Evolutionary conservation across 495 filamentous ascomycete species (phyloP).

Genomic region (Talaromyces stipitatus): DNA sequence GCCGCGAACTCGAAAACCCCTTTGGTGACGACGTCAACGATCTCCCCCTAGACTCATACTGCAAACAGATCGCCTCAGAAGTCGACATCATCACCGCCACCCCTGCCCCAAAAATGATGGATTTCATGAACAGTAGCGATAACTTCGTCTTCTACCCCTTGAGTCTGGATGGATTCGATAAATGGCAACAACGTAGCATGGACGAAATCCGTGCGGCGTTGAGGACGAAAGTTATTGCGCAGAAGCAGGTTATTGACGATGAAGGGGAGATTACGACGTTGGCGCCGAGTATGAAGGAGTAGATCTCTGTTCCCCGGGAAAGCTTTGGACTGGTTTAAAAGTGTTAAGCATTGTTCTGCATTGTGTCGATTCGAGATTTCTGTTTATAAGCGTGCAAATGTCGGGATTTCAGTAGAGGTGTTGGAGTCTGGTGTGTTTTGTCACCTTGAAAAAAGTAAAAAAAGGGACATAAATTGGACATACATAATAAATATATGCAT

Average conservation of each 20-base stretch:
- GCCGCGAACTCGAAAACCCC: slow-evolving; percentile 82
- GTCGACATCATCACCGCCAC: slow-evolving; percentile 63
- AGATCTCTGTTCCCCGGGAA: too few relatives aligned
- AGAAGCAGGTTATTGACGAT: neutral
- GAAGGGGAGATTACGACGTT: slow-evolving; percentile 6
- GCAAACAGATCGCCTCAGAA: slow-evolving; percentile 61
- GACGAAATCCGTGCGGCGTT: slow-evolving; percentile 52
- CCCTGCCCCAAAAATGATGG: slow-evolving; percentile 44
- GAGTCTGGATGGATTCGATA: slow-evolving; percentile 46
- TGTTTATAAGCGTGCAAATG: neutral
- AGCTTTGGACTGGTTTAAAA: too few relatives aligned
- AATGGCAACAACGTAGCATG: slow-evolving; percentile 55
- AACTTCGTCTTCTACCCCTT: slow-evolving; percentile 67
- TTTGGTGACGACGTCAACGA: slow-evolving; percentile 87
- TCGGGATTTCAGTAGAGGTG: neutral
- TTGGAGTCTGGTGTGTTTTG: neutral
- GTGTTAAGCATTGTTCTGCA: neutral
- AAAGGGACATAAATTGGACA: neutral
- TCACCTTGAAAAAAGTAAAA: too few relatives aligned
- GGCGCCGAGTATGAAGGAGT: slow-evolving; percentile 16
- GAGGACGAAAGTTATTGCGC: slow-evolving; percentile 32
- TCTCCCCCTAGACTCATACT: slow-evolving; percentile 71
- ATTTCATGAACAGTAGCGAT: slow-evolving; percentile 47
- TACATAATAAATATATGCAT: neutral
- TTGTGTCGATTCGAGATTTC: neutral